Evolutionary conservation across 208 protist species (phyloP).

Genomic region (Leishmania lainsoni): DNA sequence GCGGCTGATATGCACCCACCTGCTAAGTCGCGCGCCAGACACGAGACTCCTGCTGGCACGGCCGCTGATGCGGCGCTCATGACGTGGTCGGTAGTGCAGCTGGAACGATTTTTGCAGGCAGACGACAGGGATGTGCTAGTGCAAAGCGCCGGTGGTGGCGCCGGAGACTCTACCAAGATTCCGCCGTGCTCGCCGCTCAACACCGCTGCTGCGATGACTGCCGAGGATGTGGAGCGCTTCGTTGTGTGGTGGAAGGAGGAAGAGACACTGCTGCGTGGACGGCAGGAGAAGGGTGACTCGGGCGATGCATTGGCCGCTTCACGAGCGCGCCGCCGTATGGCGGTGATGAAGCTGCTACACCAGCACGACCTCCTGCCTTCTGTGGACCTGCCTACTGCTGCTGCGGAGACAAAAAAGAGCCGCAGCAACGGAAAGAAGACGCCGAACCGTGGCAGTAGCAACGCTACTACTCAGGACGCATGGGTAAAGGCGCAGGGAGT

Average conservation of each 20-base stretch:
- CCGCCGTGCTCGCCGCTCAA: background rate
- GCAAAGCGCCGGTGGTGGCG: background rate
- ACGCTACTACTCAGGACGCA: background rate
- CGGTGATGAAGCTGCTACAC: constrained; percentile 22
- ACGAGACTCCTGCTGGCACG: constrained; percentile 5
- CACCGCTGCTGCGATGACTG: constrained; percentile 14
- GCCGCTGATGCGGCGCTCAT: constrained; percentile 13
- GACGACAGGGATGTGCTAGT: constrained; percentile 40
- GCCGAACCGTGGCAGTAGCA: background rate
- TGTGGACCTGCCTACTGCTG: background rate
- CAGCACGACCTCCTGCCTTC: constrained; percentile 20
- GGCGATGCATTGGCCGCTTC: constrained; percentile 8
- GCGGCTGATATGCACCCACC: constrained; percentile 14
- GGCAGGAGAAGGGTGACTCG: background rate
- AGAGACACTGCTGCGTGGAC: constrained; percentile 20
- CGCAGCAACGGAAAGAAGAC: background rate
- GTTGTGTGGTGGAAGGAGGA: constrained; percentile 46
- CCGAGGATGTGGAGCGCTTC: constrained; percentile 37
- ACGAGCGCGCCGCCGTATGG: constrained; percentile 18
- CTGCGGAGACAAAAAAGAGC: background rate
- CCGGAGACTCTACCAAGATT: constrained; percentile 1
- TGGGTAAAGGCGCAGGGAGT: constrained; percentile 14
- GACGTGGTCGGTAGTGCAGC: constrained; percentile 32
- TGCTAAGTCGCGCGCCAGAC: constrained; percentile 21
- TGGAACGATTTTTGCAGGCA: constrained; percentile 38